Evolutionary conservation across 108 stramenopile genomes (phyloP).

Genomic region (Parietichytrium sp.): DNA sequence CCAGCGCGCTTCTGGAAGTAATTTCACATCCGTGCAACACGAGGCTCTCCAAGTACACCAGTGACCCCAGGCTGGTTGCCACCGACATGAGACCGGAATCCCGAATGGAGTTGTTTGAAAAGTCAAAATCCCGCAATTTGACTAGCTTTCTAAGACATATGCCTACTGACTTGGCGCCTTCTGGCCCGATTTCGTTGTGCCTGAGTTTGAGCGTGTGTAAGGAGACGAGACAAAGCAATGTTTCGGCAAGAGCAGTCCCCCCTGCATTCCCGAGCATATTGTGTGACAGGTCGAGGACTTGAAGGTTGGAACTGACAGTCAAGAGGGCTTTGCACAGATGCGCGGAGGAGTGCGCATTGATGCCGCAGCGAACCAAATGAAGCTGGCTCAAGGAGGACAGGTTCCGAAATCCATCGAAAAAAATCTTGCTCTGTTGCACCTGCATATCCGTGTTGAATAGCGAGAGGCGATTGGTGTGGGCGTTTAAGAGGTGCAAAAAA

Average conservation of each 20-base stretch:
- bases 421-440: neutral
- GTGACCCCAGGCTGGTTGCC: neutral
- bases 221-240: neutral
- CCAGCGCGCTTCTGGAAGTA: neutral
- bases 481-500: neutral
- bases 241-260: neutral
- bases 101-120: neutral
- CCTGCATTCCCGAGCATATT: slow-evolving; percentile 2
- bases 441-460: neutral
- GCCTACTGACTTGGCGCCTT: neutral
- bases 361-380: neutral
- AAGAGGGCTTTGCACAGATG: neutral
- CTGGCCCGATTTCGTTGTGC: neutral
- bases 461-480: neutral
- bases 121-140: neutral
- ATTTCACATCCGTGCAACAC: neutral
- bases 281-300: neutral
- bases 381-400: neutral
- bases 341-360: neutral
- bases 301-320: neutral
- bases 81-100: neutral
- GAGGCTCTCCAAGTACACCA: neutral
- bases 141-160: neutral
- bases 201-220: neutral
- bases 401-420: slow-evolving; percentile 11